Evolutionary conservation across 2,329 filamentous ascomycete genomes (phyloP).

Genomic region (Cryphonectria naterciae): DNA sequence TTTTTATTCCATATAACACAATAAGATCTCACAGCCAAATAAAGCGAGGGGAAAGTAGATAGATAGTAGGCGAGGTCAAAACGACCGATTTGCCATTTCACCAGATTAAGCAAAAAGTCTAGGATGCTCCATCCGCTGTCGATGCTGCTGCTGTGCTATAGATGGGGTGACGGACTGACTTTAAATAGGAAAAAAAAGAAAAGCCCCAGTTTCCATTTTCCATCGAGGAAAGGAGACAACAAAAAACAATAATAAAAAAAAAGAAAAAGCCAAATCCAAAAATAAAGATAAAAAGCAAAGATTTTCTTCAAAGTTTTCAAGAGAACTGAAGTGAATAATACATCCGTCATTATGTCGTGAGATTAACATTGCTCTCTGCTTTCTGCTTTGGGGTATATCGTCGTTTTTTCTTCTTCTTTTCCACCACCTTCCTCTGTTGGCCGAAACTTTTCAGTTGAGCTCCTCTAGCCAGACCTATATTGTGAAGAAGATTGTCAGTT

Average conservation of each 20-base stretch:
- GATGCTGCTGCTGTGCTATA: conserved; percentile 21
- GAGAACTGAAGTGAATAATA: conserved; percentile 18
- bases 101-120: conserved; percentile 21
- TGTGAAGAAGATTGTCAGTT: conserved; percentile 30
- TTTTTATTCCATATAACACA: background rate
- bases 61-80: background rate
- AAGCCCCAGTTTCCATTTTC: background rate
- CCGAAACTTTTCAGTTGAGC: conserved; percentile 27
- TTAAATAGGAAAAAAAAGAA: background rate
- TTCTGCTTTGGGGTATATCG: conserved; percentile 26
- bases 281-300: background rate
- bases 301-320: background rate
- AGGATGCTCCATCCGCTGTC: conserved; percentile 27
- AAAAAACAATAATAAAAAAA: background rate
- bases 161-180: background rate
- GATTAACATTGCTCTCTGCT: conserved; percentile 23
- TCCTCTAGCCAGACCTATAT: conserved; percentile 42
- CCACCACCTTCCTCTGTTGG: conserved; percentile 7
- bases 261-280: background rate
- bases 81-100: conserved; percentile 16
- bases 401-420: background rate
- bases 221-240: background rate
- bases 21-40: background rate
- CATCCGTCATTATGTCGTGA: conserved; percentile 29
- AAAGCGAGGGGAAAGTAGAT: background rate